A percentile compares a stretch with the other conserved stretches of the same genome.
Evolutionary conservation across 805 yeast genomes (phyloP).

Genomic region (Komagataella mondaviorum): DNA sequence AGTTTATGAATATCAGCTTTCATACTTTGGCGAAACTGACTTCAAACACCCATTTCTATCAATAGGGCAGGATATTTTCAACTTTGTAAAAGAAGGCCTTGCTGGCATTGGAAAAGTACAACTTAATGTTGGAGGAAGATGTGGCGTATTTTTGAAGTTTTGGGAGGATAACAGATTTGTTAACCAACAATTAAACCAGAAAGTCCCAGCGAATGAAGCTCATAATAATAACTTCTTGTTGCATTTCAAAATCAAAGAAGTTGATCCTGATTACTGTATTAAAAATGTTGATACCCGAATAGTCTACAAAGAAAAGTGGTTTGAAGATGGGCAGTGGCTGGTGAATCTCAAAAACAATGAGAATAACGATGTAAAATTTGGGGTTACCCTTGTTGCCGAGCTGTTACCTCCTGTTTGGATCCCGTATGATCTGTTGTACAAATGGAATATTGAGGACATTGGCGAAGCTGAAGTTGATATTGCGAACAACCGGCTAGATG

Average conservation of each 20-base stretch:
- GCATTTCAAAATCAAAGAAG: slow-evolving; percentile 16
- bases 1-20: slow-evolving; percentile 6
- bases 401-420: slow-evolving; percentile 19
- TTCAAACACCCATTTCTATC: background rate
- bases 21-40: background rate
- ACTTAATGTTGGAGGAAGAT: slow-evolving; percentile 14
- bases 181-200: slow-evolving; percentile 9
- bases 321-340: slow-evolving; percentile 13
- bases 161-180: slow-evolving; percentile 19
- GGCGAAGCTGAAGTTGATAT: background rate
- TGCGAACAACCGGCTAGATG: background rate
- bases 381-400: slow-evolving; percentile 11
- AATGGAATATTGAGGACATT: slow-evolving; percentile 3
- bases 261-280: background rate
- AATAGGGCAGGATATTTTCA: background rate
- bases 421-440: slow-evolving; percentile 15
- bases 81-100: slow-evolving; percentile 10
- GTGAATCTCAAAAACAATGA: slow-evolving; percentile 7
- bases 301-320: slow-evolving; percentile 9
- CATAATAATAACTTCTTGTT: slow-evolving; percentile 3
- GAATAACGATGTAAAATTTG: slow-evolving; percentile 5
- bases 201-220: background rate
- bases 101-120: slow-evolving; percentile 14
- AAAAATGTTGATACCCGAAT: background rate
- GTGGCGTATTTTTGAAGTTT: slow-evolving; percentile 17